Conservation (phyloP, 352 stramenopile genomes). For the Globisporangium paroecandrum region DNA sequence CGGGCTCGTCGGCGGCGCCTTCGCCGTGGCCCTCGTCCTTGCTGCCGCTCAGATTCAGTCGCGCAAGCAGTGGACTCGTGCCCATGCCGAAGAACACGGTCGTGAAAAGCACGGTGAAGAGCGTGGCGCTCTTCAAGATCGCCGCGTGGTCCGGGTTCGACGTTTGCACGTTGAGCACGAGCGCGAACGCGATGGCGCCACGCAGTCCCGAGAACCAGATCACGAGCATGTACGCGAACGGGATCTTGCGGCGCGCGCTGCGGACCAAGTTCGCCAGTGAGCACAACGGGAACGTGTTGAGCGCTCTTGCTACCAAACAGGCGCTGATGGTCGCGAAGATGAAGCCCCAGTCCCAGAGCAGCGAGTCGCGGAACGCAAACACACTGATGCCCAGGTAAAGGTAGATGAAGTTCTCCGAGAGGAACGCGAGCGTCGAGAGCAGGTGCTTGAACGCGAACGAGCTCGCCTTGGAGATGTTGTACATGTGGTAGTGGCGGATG, state of each 20-base stretch:
- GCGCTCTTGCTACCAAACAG: slow-evolving; percentile 26
- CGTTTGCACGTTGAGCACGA: slow-evolving; percentile 33
- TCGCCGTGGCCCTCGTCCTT: neutral
- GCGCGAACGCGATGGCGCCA: slow-evolving; percentile 79
- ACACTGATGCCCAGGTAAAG: slow-evolving; percentile 46
- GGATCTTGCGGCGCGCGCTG: slow-evolving; percentile 25
- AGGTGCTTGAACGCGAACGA: slow-evolving; percentile 36
- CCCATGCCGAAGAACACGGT: slow-evolving; percentile 46
- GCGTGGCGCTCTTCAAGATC: slow-evolving; percentile 45
- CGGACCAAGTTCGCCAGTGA: slow-evolving; percentile 28
- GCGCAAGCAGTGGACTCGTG: slow-evolving; percentile 36
- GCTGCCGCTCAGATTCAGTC: slow-evolving; percentile 15
- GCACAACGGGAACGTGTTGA: slow-evolving; percentile 43
- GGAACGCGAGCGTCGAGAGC: slow-evolving; percentile 38
- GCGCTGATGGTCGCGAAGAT: slow-evolving; percentile 26
- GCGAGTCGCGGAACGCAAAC: slow-evolving; percentile 29
- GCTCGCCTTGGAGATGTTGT: slow-evolving; percentile 40
- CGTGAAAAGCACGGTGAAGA: slow-evolving; percentile 59
- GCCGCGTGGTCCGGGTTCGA: slow-evolving; percentile 26
- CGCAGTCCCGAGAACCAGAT: slow-evolving; percentile 85
- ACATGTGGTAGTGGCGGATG: slow-evolving; percentile 50
- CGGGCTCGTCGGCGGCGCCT: neutral
- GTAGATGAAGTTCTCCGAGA: slow-evolving; percentile 54
- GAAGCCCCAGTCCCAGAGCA: slow-evolving; percentile 44
- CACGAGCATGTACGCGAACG: slow-evolving; percentile 37